Percentiles rank a stretch among this genome's conserved stretches.
Evolutionary conservation across 192 early-diverging fungal genomes (phyloP).

Genomic region (Coemansia sp.): DNA sequence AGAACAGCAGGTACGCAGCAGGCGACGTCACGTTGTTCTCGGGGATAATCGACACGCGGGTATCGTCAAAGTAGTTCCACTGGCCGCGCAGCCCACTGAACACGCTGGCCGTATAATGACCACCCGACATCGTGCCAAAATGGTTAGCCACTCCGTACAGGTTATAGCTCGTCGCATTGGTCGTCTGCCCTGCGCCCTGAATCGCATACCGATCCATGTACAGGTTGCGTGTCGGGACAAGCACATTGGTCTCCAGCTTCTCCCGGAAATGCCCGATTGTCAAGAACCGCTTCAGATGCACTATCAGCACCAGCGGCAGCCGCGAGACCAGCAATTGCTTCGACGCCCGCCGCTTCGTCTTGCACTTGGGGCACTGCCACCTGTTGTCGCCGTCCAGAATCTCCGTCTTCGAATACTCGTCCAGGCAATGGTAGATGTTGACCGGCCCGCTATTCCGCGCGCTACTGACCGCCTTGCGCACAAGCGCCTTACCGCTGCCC

Average conservation of each 20-base stretch:
- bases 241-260: conserved; percentile 85
- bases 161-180: conserved; percentile 59
- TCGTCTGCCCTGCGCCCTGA: background rate
- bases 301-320: conserved; percentile 84
- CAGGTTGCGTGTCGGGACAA: conserved; percentile 72
- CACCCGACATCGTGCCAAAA: conserved; percentile 71
- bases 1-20: conserved; percentile 51
- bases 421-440: conserved; percentile 79
- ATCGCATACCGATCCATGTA: conserved; percentile 62
- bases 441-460: conserved; percentile 14
- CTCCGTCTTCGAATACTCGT: conserved; percentile 82
- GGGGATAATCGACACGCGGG: conserved; percentile 54
- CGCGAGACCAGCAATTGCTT: conserved; percentile 79
- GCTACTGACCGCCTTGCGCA: conserved; percentile 14
- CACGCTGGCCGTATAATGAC: conserved; percentile 78
- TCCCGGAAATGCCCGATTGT: conserved; percentile 89
- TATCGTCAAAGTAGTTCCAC: conserved; percentile 90
- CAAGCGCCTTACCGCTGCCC: conserved; percentile 26
- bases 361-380: conserved; percentile 89
- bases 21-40: conserved; percentile 41
- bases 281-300: conserved; percentile 95
- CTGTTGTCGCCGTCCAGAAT: conserved; percentile 85
- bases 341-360: conserved; percentile 65
- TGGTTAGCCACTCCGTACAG: conserved; percentile 85
- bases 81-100: conserved; percentile 59